phyloP scores from a whole-genome alignment of 768 basidiomycete species.

The Pholiota conissans region DNA sequence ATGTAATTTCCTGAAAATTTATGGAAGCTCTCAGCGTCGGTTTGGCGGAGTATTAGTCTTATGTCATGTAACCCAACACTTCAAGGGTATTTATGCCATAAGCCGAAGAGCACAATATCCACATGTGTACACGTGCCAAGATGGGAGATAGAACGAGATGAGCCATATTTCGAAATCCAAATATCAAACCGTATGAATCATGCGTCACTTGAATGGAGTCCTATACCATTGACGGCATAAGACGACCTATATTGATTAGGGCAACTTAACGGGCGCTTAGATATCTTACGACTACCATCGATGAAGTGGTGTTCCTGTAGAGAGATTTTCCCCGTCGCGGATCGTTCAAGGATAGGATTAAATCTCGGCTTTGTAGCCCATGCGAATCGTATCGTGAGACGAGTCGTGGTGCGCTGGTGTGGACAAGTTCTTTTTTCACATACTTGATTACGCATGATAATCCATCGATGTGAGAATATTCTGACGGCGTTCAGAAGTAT shows the following conservation, averaged over 20 bases:
- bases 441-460: too few species aligned
- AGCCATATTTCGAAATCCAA: background rate
- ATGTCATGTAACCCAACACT: background rate
- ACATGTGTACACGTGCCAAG: background rate
- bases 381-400: too few species aligned
- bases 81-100: too few species aligned
- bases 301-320: background rate
- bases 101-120: background rate
- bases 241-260: too few species aligned
- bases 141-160: background rate
- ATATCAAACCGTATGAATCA: background rate
- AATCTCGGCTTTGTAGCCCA: background rate
- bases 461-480: too few species aligned
- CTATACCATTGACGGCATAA: background rate
- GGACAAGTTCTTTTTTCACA: too few species aligned
- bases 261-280: too few species aligned
- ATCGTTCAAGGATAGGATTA: background rate
- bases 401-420: too few species aligned
- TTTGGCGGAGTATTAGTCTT: background rate
- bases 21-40: background rate
- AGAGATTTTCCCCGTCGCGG: background rate
- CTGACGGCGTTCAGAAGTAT: too few species aligned
- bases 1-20: background rate
- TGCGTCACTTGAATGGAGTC: background rate
- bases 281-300: background rate